These are phyloP conservation scores for Fusarium odoratissimum DNA, from an alignment of 2,329 filamentous ascomycete genomes.

Conservation along the genomic window DNA sequence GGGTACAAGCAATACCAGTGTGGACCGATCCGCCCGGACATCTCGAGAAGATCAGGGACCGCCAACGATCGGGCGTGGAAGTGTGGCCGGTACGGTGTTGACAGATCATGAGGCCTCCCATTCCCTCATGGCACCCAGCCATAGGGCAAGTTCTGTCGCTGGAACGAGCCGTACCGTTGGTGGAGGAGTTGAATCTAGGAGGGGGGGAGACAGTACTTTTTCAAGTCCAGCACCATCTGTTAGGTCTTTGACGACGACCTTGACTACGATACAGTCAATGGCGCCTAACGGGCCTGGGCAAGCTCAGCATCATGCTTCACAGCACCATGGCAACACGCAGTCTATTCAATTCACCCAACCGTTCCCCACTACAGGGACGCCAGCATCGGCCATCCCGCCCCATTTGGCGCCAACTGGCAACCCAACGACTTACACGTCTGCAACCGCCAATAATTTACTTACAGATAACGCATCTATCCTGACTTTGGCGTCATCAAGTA, in stretches of 20 bases:
- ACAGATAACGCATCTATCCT: conserved; percentile 89
- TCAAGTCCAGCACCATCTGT: conserved; percentile 85
- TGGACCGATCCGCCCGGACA: conserved; percentile 68
- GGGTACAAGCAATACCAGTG: conserved; percentile 63
- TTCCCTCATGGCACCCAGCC: conserved; percentile 81
- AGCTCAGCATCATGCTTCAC: conserved; percentile 49
- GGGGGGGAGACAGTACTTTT: conserved; percentile 81
- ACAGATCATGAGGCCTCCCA: conserved; percentile 82
- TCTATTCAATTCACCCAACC: conserved; percentile 74
- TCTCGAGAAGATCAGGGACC: conserved; percentile 69
- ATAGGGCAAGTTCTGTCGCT: conserved; percentile 72
- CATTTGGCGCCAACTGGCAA: conserved; percentile 70
- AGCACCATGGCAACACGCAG: conserved; percentile 56
- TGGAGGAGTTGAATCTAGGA: conserved; percentile 73
- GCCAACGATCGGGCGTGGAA: conserved; percentile 74
- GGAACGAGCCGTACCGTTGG: conserved; percentile 79
- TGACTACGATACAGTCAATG: conserved; percentile 86
- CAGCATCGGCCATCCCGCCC: conserved; percentile 77
- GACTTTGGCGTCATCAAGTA: conserved; percentile 84
- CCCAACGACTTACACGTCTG: conserved; percentile 79
- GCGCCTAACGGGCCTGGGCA: conserved; percentile 63
- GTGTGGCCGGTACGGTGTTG: conserved; percentile 82
- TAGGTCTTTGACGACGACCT: conserved; percentile 82
- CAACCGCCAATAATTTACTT: conserved; percentile 83
- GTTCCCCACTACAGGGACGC: conserved; percentile 70